These are phyloP conservation scores for Aegilops longissima DNA, from an alignment of 176 grass and related monocot species.

Conservation along the genomic window DNA sequence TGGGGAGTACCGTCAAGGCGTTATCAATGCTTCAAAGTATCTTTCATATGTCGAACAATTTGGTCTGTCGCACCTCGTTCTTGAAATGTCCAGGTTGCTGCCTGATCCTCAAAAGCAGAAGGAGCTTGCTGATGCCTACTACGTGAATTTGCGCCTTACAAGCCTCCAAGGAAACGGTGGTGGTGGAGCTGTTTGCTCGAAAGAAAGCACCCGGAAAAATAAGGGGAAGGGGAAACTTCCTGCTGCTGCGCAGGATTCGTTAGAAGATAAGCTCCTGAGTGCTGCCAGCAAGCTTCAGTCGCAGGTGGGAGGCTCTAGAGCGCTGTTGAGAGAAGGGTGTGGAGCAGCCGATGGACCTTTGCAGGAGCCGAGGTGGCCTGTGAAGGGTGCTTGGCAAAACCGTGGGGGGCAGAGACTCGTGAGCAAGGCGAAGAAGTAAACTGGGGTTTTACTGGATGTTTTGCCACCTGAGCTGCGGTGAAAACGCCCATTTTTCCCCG, in stretches of 20 bases:
- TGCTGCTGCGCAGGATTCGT: conserved; percentile 22
- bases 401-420: conserved; percentile 46
- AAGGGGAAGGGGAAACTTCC: conserved; percentile 44
- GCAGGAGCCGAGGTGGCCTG: background rate
- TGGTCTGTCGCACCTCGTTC: conserved; percentile 63
- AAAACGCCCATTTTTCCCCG: background rate
- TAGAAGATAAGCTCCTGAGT: conserved; percentile 35
- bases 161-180: conserved; percentile 43
- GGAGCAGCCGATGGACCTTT: conserved; percentile 33
- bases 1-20: conserved; percentile 51
- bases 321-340: conserved; percentile 57
- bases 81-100: conserved; percentile 57
- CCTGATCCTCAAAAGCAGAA: conserved; percentile 58
- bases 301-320: conserved; percentile 46
- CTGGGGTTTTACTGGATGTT: background rate
- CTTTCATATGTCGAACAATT: conserved; percentile 69
- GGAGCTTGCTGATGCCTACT: conserved; percentile 62
- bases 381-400: conserved; percentile 51
- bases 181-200: conserved; percentile 30
- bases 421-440: conserved; percentile 12
- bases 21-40: conserved; percentile 54
- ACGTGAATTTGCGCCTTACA: conserved; percentile 40
- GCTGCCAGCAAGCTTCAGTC: conserved; percentile 45
- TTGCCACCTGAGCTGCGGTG: background rate
- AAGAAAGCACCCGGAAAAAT: conserved; percentile 1